Base-by-base conservation (phyloP, 805 yeast species). In the Pichia insulana region DNA sequence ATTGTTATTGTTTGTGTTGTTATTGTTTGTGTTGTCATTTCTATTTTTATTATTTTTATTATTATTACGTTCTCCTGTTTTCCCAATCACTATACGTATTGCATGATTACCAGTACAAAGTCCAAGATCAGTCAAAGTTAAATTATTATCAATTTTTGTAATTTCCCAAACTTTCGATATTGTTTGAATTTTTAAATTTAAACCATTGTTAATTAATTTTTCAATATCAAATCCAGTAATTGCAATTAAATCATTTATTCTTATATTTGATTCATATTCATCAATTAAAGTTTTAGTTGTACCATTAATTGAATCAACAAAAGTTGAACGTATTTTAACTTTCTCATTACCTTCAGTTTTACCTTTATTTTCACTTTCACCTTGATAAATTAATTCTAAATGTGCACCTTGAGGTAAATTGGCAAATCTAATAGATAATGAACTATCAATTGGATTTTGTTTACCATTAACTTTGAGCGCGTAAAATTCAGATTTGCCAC, bases 361-460 rank as follows among this genome's bases (percentile, higher is more conserved):
- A 10, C 33, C 37, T 8, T 26, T 25, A 13, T 33, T 27, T 11
- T 17, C 32, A n/a, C n/a, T n/a, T n/a, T 30, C 39, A 20, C 11
- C 10, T 8, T 32, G 25, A 11, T 31, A 28, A 9, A 45, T 41
- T 37, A 72, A 43, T 7, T 54, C 52, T 19, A 73, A 40, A 35
- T 68, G 71, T 10, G 63, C 67, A 11, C 78, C 78, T 8, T 63
- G 55, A 2, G 74, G 69, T 8, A 73, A 47, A 41, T 68, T 68
- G 17, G 65, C 48, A 15, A 71, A 52, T 41, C 76, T 57, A 44
- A 67, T 52, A 0, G 78, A 75, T 13, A 70, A 43, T n/a, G 31
- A 7, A 22, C 25, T 22, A 8, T 22, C 25, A 22, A 22, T 22
- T 22, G 25, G 25, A 8, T 5, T 6, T 6, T 5, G 25, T 22